Conservation (phyloP, 129 eudicot genomes). For the Arctium lappa region DNA sequence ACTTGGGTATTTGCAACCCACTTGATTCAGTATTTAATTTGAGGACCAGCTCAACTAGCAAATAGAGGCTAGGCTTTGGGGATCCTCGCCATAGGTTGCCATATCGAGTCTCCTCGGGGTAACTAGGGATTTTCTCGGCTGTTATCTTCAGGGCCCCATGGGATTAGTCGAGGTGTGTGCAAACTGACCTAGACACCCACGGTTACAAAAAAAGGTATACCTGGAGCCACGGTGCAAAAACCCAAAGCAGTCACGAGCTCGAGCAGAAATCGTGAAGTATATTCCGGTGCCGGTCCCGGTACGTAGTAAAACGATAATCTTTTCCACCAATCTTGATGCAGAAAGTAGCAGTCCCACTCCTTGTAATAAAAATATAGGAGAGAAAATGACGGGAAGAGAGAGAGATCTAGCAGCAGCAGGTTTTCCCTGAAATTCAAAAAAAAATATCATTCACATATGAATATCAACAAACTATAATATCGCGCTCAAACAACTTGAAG, state of each 20-base stretch:
- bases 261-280: conserved; percentile 63
- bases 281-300: conserved; percentile 52
- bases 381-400: conserved; percentile 67
- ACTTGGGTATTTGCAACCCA: not conserved
- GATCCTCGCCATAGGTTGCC: too few relatives aligned
- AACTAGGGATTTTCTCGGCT: not conserved
- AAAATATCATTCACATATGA: not conserved
- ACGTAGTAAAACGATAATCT: conserved; percentile 56
- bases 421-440: conserved; percentile 61
- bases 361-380: conserved; percentile 79
- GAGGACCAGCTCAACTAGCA: too few relatives aligned
- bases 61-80: not conserved
- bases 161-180: not conserved
- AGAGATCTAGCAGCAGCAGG: conserved; percentile 64
- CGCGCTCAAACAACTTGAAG: conserved; percentile 6
- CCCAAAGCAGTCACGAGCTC: conserved; percentile 62
- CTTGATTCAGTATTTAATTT: not conserved
- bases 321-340: conserved; percentile 71
- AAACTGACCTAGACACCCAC: not conserved
- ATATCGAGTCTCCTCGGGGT: too few relatives aligned
- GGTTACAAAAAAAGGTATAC: conserved; percentile 27
- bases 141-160: not conserved
- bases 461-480: not conserved
- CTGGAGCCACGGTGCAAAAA: conserved; percentile 91
- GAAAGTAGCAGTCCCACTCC: conserved; percentile 81